These are phyloP conservation scores for Phytophthora nicotianae DNA, from an alignment of 352 stramenopile genomes.

Conservation along the genomic window DNA sequence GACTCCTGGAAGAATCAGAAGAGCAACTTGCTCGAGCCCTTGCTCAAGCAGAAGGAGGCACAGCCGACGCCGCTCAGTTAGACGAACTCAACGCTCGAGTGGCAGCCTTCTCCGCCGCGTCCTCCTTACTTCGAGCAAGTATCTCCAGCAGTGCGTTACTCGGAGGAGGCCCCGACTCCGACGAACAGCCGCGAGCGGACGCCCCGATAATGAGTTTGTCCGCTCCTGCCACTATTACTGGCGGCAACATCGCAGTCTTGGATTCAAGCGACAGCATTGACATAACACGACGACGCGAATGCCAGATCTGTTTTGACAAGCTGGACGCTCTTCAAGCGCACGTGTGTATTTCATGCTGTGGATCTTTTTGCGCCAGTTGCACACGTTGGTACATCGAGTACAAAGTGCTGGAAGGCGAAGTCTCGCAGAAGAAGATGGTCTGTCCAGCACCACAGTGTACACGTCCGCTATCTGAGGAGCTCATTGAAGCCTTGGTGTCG, in stretches of 20 bases:
- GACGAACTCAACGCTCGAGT: conserved; percentile 47
- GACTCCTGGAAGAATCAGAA: conserved; percentile 35
- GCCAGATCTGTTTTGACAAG: conserved; percentile 80
- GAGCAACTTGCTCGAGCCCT: conserved; percentile 30
- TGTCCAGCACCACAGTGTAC: conserved; percentile 68
- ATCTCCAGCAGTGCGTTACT: conserved; percentile 44
- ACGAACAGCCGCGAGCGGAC: conserved; percentile 24
- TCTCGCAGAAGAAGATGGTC: conserved; percentile 75
- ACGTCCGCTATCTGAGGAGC: conserved; percentile 49
- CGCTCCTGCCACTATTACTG: conserved; percentile 15
- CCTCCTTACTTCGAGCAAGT: conserved; percentile 47
- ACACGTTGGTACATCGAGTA: conserved; percentile 76
- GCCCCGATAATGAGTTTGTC: conserved; percentile 19
- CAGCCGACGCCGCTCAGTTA: conserved; percentile 34
- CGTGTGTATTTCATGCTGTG: conserved; percentile 48
- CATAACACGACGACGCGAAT: conserved; percentile 41
- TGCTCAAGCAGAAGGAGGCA: conserved; percentile 25
- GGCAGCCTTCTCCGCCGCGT: conserved; percentile 39
- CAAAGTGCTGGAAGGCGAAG: conserved; percentile 79
- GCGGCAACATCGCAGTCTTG: conserved; percentile 1
- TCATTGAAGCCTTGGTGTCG: conserved; percentile 60
- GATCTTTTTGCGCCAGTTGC: conserved; percentile 63
- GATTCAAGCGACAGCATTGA: conserved; percentile 32
- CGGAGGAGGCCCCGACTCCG: conserved; percentile 3
- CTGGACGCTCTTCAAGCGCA: conserved; percentile 53